A percentile compares a stretch with the other conserved stretches of the same genome.
Conservation (phyloP, 805 yeast genomes). For the Hanseniaspora opuntiae region DNA sequence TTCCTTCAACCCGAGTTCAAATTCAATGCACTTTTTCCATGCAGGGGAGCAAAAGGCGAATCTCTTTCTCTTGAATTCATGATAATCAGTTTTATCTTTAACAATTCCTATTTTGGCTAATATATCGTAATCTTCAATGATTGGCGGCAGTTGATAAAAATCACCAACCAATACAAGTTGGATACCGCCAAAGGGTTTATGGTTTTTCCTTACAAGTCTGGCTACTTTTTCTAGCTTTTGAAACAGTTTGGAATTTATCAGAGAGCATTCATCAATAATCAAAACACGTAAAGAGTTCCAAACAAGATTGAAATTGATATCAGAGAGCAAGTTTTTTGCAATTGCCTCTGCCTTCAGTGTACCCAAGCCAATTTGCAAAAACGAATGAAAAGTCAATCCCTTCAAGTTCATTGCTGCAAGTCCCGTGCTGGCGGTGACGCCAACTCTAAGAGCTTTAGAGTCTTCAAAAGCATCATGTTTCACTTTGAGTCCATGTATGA, state of each 20-base stretch:
- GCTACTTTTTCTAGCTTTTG: slow-evolving; percentile 66
- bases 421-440: slow-evolving; percentile 91
- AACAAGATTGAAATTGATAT: slow-evolving; percentile 30
- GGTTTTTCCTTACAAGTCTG: slow-evolving; percentile 33
- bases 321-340: slow-evolving; percentile 36
- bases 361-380: slow-evolving; percentile 78
- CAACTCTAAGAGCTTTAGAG: slow-evolving; percentile 37
- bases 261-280: slow-evolving; percentile 84
- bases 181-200: slow-evolving; percentile 83
- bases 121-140: slow-evolving; percentile 23
- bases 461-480: slow-evolving; percentile 29
- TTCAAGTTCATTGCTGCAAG: slow-evolving; percentile 89
- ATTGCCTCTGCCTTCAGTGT: slow-evolving; percentile 35
- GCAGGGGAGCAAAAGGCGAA: slow-evolving; percentile 55
- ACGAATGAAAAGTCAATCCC: slow-evolving; percentile 76
- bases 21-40: slow-evolving; percentile 47
- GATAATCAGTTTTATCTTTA: not conserved
- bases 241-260: slow-evolving; percentile 73
- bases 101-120: not conserved
- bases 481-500: slow-evolving; percentile 41
- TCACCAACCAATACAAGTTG: slow-evolving; percentile 86
- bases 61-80: slow-evolving; percentile 21
- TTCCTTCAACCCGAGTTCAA: slow-evolving; percentile 45
- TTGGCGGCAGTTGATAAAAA: slow-evolving; percentile 87
- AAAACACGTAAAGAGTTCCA: slow-evolving; percentile 64